Evolutionary conservation across 345 rosid genomes (phyloP), one percentile per base, ranked within the genome.

Genomic region (Citrus maxima): DNA sequence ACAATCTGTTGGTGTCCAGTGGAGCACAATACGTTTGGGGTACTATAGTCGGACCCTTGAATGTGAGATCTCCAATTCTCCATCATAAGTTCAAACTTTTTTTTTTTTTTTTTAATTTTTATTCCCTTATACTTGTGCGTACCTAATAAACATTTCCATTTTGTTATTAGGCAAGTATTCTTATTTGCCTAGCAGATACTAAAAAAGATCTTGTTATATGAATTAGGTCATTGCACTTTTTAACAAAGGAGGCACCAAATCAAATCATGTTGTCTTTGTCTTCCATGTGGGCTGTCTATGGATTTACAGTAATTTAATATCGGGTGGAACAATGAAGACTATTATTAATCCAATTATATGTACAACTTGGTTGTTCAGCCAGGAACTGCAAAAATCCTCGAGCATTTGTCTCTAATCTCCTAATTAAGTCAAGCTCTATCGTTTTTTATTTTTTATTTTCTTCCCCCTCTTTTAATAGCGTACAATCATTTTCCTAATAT

Each of bases 211-310:
- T 22, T 32, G 6, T 8, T 55, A 7, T 9, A 14, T n/a, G 19
- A 34, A 34, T 65, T 64, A 65, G 5, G 65, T 74, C 56, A 61
- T 14, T 2, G 27, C 78, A 75, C 70, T 64, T 46, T 46, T 42
- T 6, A 18, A 30, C 66, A 56, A 35, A 58, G 27, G 40, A 55
- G 27, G 40, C 66, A 67, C 59, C 68, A 58, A 37, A 68, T 40
- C 68, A 25, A 69, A 60, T 77, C 68, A 60, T 28, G 49, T 42
- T 38, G 74, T 60, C 59, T 40, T 27, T 68, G 75, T 69, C 68
- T 77, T 59, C 80, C 80, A 69, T 69, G 80, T 77, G 80, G 67
- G 30, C 10, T 77, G 68, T 69, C 80, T 14, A 27, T 35, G 6
- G 22, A 54, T 37, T 77, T 67, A 18, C 70, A 66, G 32, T 62